A percentile compares a stretch with the other conserved stretches of the same genome.
Evolutionary conservation across 164 flowering plant genomes (phyloP).

Genomic region (Brasenia schreberi): DNA sequence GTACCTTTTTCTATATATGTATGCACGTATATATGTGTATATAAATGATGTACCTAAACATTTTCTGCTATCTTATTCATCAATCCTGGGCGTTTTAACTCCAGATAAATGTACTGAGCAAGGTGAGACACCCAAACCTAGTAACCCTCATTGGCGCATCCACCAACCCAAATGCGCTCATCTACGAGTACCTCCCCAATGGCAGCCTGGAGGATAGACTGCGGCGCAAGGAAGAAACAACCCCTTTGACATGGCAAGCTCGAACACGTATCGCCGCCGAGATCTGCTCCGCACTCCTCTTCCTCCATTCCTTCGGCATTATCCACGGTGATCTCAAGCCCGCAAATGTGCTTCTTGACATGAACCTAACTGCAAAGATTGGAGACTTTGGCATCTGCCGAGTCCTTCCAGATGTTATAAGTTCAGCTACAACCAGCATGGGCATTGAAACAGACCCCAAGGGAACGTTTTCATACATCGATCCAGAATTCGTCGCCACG

Average conservation of each 20-base stretch:
- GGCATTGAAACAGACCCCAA: slow-evolving; percentile 42
- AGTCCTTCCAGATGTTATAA: slow-evolving; percentile 7
- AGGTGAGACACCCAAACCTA: slow-evolving; percentile 73
- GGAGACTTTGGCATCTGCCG: slow-evolving; percentile 31
- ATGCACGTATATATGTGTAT: neutral
- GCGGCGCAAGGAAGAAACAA: slow-evolving; percentile 11
- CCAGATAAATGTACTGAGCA: slow-evolving; percentile 75
- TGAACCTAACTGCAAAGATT: slow-evolving; percentile 38
- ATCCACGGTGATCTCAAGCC: slow-evolving; percentile 31
- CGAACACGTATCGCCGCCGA: slow-evolving; percentile 50
- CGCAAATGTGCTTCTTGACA: slow-evolving; percentile 46
- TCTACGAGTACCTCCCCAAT: slow-evolving; percentile 73
- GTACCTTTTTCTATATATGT: neutral
- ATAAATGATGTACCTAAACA: neutral
- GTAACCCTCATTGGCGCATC: slow-evolving; percentile 83
- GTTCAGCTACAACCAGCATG: slow-evolving; percentile 4
- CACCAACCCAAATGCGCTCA: slow-evolving; percentile 52
- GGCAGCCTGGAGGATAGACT: slow-evolving; percentile 95
- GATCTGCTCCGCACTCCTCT: slow-evolving; percentile 33
- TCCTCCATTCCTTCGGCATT: slow-evolving; percentile 35
- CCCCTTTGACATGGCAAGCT: slow-evolving; percentile 34
- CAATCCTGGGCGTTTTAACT: neutral
- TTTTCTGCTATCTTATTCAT: neutral
- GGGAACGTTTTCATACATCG: slow-evolving; percentile 65
- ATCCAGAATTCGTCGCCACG: slow-evolving; percentile 49